Conservation (phyloP, 768 basidiomycete genomes). For the Termitomyces sp. region DNA sequence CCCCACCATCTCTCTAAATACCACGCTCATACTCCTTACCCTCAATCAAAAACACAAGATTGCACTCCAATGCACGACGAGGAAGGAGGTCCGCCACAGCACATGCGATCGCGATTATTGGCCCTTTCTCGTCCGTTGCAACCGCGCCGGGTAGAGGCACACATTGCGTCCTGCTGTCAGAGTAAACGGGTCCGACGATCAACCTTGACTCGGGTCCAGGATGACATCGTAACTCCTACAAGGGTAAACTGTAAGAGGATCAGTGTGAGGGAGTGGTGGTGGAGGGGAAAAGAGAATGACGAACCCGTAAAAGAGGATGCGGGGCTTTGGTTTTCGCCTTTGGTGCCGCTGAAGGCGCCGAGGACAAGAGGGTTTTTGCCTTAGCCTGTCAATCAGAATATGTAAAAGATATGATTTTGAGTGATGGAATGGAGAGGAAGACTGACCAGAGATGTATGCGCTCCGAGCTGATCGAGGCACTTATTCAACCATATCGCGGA, state of each 20-base stretch:
- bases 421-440: not conserved
- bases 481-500: constrained; percentile 92
- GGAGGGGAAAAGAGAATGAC: constrained; percentile 9
- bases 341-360: constrained; percentile 77
- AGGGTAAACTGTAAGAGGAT: not conserved
- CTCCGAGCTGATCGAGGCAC: constrained; percentile 84
- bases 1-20: constrained; percentile 75
- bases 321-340: constrained; percentile 56
- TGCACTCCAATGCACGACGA: constrained; percentile 71
- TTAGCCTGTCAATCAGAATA: too few species aligned
- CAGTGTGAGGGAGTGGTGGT: not conserved
- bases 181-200: constrained; percentile 85
- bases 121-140: constrained; percentile 96
- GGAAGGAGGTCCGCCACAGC: constrained; percentile 82
- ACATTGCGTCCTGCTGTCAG: constrained; percentile 86
- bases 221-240: constrained; percentile 97
- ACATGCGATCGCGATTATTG: constrained; percentile 85
- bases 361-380: constrained; percentile 85
- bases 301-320: constrained; percentile 90
- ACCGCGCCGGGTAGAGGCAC: constrained; percentile 86
- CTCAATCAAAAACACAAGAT: constrained; percentile 89
- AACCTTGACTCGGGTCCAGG: constrained; percentile 65
- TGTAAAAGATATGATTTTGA: too few species aligned
- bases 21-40: constrained; percentile 92
- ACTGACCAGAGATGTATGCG: constrained; percentile 69